Evolutionary conservation across 306 rosid species (phyloP).

Genomic region (Erythrophleum fordii): DNA sequence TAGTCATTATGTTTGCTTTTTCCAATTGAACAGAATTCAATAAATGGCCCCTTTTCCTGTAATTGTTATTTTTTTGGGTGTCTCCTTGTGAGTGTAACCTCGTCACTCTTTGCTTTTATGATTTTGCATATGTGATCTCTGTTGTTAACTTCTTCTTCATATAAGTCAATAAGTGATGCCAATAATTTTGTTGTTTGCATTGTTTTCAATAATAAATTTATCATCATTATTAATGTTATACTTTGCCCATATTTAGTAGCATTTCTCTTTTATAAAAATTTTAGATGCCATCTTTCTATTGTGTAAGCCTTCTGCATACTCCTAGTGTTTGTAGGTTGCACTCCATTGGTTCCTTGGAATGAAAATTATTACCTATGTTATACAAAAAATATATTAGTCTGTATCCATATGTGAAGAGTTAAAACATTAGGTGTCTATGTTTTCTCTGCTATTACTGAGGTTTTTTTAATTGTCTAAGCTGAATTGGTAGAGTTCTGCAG

Average conservation of each 20-base stretch:
- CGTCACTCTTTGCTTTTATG: not conserved
- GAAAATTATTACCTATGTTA: slow-evolving; percentile 9
- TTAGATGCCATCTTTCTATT: not conserved
- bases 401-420: not conserved
- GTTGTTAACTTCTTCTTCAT: not conserved
- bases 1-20: slow-evolving; percentile 10
- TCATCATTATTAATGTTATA: not conserved
- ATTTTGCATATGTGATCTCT: slow-evolving; percentile 2
- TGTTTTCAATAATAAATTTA: not conserved
- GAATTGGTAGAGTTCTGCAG: not conserved
- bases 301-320: not conserved
- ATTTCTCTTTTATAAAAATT: not conserved
- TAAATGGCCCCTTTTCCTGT: not conserved
- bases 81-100: not conserved
- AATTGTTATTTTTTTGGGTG: not conserved
- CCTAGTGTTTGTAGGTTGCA: not conserved
- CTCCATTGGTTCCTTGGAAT: not conserved
- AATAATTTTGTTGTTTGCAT: slow-evolving; percentile 15
- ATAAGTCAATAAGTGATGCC: not conserved
- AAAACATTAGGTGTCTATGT: slow-evolving; percentile 16
- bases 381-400: not conserved
- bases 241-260: not conserved
- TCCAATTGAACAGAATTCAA: slow-evolving; percentile 8
- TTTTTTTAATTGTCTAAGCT: not conserved
- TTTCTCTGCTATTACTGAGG: not conserved